Evolutionary conservation across 495 filamentous ascomycete species (phyloP).

Genomic region (Pyrenula aspistea): DNA sequence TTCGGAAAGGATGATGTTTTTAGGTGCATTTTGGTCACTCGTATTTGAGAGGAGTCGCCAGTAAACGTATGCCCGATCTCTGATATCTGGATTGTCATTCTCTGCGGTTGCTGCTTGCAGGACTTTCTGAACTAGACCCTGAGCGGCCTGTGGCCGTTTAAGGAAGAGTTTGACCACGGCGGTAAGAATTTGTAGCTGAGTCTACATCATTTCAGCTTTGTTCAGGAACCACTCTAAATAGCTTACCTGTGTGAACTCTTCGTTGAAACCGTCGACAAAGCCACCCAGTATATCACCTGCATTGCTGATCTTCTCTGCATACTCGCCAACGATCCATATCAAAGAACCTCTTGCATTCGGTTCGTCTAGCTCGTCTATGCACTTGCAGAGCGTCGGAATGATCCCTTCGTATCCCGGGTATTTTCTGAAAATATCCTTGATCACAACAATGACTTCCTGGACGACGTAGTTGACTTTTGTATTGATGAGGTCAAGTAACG

Average conservation of each 20-base stretch:
- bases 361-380: conserved; percentile 94
- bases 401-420: conserved; percentile 97
- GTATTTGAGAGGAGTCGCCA: conserved; percentile 83
- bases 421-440: conserved; percentile 96
- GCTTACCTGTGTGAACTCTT: conserved; percentile 74
- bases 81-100: conserved; percentile 94
- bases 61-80: conserved; percentile 95
- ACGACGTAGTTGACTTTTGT: conserved; percentile 99
- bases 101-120: conserved; percentile 84
- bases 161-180: conserved; percentile 95
- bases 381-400: conserved; percentile 90
- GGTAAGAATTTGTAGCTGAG: conserved; percentile 89
- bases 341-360: conserved; percentile 82
- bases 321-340: conserved; percentile 98
- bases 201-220: conserved; percentile 35
- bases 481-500: conserved; percentile 82
- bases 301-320: conserved; percentile 97
- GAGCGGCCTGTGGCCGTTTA: conserved; percentile 88
- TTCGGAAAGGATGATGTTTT: conserved; percentile 84
- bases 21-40: conserved; percentile 73
- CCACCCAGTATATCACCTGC: conserved; percentile 78
- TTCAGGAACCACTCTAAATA: not conserved
- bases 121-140: conserved; percentile 85
- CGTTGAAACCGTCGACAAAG: conserved; percentile 85
- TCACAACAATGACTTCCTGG: conserved; percentile 94